phyloP scores from a whole-genome alignment of 78 protist genomes.

The Dictyostelium intermedium region DNA sequence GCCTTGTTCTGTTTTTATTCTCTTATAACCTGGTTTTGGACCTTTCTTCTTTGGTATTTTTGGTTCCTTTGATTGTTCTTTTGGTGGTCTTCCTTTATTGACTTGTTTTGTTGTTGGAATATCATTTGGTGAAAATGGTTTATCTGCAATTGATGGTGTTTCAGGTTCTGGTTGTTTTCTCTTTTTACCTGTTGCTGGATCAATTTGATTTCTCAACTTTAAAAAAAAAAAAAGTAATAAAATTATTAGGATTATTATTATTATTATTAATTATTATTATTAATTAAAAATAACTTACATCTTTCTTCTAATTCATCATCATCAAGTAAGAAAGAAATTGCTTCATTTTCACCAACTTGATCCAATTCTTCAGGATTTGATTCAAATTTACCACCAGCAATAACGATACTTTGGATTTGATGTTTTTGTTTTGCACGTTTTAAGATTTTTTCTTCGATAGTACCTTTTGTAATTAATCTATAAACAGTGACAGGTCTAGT shows the following conservation, averaged over 20 bases:
- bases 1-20: not conserved
- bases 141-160: constrained; percentile 1
- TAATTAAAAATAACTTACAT: constrained; percentile 2
- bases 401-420: constrained; percentile 91
- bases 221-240: not conserved
- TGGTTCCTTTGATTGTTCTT: constrained; percentile 20
- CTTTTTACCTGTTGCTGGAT: constrained; percentile 49
- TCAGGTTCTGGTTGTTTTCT: constrained; percentile 28
- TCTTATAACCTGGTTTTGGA: constrained; percentile 50
- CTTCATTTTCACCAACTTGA: constrained; percentile 74
- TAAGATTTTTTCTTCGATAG: constrained; percentile 95
- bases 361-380: constrained; percentile 8
- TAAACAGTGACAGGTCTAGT: constrained; percentile 90
- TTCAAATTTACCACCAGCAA: constrained; percentile 87
- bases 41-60: constrained; percentile 60
- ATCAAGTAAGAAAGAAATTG: constrained; percentile 83
- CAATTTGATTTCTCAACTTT: constrained; percentile 2
- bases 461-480: constrained; percentile 87
- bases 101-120: constrained; percentile 16
- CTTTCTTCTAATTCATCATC: constrained; percentile 85
- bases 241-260: not conserved
- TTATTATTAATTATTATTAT: not conserved
- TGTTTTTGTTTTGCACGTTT: constrained; percentile 92
- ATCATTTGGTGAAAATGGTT: constrained; percentile 79
- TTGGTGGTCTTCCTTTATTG: constrained; percentile 48